These are phyloP conservation scores for Eucalyptus curtisii DNA, from an alignment of 345 rosid genomes.

Conservation along the genomic window DNA sequence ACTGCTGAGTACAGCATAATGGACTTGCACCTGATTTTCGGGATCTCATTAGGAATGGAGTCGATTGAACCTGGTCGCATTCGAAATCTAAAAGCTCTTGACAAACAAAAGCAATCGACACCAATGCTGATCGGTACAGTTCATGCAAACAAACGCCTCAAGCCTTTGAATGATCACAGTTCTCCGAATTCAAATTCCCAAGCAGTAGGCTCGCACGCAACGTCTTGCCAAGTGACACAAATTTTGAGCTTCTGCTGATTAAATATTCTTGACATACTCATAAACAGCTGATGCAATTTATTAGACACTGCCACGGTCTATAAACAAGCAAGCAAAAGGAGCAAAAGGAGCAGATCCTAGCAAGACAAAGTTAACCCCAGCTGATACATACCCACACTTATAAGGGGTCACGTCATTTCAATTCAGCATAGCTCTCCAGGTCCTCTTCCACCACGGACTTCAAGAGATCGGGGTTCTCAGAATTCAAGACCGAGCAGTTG, in stretches of 20 bases:
- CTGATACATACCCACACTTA: not conserved
- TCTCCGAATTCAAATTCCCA: not conserved
- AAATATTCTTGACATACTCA: not conserved
- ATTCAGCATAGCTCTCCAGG: not conserved
- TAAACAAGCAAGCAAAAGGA: not conserved
- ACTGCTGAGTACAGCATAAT: not conserved
- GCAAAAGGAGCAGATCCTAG: not conserved
- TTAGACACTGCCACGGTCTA: not conserved
- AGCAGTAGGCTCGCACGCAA: not conserved
- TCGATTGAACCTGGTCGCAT: not conserved
- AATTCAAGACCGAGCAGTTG: conserved; percentile 55
- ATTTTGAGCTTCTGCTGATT: not conserved
- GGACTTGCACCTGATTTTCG: not conserved
- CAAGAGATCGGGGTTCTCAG: conserved; percentile 10
- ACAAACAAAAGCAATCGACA: not conserved
- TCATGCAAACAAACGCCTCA: not conserved
- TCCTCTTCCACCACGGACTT: conserved; percentile 35
- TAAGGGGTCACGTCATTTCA: not conserved
- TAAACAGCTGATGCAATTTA: not conserved
- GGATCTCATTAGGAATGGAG: not conserved
- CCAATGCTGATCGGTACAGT: not conserved
- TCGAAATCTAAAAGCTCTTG: not conserved
- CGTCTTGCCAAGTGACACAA: not conserved
- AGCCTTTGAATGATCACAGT: not conserved
- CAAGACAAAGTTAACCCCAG: not conserved